Evolutionary conservation across 768 basidiomycete species (phyloP).

Genomic region (Tylopilus vinaceipallidus): DNA sequence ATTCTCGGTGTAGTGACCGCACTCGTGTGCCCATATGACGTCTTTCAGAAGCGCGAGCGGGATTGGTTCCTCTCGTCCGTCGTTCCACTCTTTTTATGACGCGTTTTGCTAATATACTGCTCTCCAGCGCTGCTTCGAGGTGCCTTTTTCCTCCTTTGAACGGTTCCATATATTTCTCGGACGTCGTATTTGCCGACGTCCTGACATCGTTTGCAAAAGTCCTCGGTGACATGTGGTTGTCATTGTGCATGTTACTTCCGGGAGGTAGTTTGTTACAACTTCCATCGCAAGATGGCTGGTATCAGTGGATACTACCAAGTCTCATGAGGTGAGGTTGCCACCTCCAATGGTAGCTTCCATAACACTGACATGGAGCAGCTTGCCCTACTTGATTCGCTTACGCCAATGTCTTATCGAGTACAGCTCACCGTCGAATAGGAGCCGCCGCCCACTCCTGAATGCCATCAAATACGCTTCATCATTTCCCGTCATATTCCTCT

Average conservation of each 20-base stretch:
- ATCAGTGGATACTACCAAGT: constrained; percentile 74
- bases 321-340: constrained; percentile 76
- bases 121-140: constrained; percentile 62
- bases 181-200: constrained; percentile 93
- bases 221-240: constrained; percentile 91
- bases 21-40: constrained; percentile 66
- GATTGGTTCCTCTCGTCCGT: constrained; percentile 78
- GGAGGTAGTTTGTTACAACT: constrained; percentile 71
- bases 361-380: constrained; percentile 34
- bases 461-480: constrained; percentile 95
- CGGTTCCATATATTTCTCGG: constrained; percentile 77
- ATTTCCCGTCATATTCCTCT: constrained; percentile 94
- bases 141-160: constrained; percentile 66
- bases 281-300: constrained; percentile 60
- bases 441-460: constrained; percentile 77
- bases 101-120: not conserved
- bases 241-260: constrained; percentile 80
- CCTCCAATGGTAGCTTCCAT: not conserved
- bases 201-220: constrained; percentile 97
- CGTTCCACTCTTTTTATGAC: not conserved
- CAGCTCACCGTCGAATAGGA: constrained; percentile 56
- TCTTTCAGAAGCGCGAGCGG: constrained; percentile 68
- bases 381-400: constrained; percentile 89
- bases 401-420: constrained; percentile 94
- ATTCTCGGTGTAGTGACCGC: constrained; percentile 53